These are phyloP conservation scores for Coffea canephora DNA, from an alignment of 257 asterid genomes.

Conservation along the genomic window DNA sequence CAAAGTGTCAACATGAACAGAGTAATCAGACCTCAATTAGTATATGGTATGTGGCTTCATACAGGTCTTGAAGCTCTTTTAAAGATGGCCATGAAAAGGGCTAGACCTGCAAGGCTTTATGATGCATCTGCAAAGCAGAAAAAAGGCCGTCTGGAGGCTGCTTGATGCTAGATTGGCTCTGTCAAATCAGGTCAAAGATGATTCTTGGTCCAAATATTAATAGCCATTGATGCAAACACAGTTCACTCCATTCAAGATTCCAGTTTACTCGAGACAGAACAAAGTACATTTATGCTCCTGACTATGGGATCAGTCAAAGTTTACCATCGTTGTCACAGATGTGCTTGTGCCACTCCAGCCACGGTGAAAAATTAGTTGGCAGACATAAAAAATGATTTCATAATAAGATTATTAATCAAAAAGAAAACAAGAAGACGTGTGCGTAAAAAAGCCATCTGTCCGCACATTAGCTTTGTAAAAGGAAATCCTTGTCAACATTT, in stretches of 20 bases:
- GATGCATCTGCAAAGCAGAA: background rate
- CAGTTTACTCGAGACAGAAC: background rate
- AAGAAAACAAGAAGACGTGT: background rate
- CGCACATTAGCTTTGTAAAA: background rate
- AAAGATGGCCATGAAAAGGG: background rate
- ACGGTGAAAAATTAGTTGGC: background rate
- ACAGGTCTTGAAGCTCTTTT: background rate
- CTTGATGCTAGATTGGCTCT: conserved; percentile 1
- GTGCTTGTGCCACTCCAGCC: background rate
- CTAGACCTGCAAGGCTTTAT: background rate
- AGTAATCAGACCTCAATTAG: background rate
- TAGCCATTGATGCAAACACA: background rate
- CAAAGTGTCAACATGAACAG: background rate
- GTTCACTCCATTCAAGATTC: background rate
- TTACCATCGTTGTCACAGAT: background rate
- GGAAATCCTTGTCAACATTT: background rate
- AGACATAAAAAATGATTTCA: background rate
- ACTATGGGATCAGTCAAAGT: background rate
- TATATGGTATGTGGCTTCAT: background rate
- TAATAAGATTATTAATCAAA: background rate
- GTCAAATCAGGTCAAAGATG: conserved; percentile 4
- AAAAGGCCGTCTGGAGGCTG: background rate
- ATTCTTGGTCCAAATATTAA: background rate
- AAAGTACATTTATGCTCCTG: conserved; percentile 7
- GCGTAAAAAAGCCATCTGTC: background rate